Base-by-base conservation (phyloP, 148 eudicot species). In the Euryodendron excelsum region DNA sequence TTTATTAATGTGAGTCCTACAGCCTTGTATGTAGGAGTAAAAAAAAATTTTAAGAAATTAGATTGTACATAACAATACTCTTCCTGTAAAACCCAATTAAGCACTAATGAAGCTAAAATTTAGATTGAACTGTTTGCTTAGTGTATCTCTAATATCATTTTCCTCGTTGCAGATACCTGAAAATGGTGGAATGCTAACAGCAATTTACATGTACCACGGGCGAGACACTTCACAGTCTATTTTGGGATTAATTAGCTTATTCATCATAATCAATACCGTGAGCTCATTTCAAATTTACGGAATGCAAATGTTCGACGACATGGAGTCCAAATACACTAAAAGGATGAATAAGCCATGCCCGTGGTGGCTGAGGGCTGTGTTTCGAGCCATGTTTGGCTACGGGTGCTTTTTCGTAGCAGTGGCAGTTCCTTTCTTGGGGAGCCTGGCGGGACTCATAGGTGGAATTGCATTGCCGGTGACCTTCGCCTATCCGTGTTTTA, bases 401-500 rank as follows among this genome's bases (percentile, higher is more conserved):
- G 52, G 80, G 7, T 77, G 77, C 18, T 81, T 85, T 48, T 50
- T 83, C 10, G 36, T 80, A 0, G 78, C 86, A 0, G 78, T 87
- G 0, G 80, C 86, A 0, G 69, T 87, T 17, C 90, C 90, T 0
- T 87, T 87, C 78, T 25, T 87, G 33, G 84, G 78, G 3, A 75
- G 56, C 76, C 21, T 87, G 0, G 78, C 72, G 0, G 81, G 75
- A n/a, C 44, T 39, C 6, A 39, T 39, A 2, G 44, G 6, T 2
- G 44, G 44, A 1, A 76, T 89, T 5, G 80, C 88, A 0, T 64
- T 89, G 45, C 95, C 96, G 1, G 86, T 90, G 56, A 91, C 96
- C 37, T 69, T 91, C 34, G 93, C 93, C 3, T 88, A 91, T 74
- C 96, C 96, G 30, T 91, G 91, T 63, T 89, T 89, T 61, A 91